A percentile compares a stretch with the other conserved stretches of the same genome.
phyloP scores from a whole-genome alignment of 345 rosid species.

The Eutrema heterophyllum region DNA sequence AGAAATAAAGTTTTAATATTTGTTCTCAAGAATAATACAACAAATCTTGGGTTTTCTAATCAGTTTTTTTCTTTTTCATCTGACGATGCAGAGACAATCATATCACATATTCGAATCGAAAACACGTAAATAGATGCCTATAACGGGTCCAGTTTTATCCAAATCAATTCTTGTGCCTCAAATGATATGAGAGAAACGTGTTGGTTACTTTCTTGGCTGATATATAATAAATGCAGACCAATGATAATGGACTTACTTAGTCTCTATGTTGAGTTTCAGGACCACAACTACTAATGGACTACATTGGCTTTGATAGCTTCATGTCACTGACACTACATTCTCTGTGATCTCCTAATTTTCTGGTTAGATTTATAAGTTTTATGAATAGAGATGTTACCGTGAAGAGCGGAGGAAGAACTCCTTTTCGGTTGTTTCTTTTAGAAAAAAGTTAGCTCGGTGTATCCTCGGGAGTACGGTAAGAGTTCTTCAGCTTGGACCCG shows the following conservation, averaged over 20 bases:
- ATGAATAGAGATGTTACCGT: conserved; percentile 27
- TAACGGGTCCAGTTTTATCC: conserved; percentile 4
- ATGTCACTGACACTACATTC: conserved; percentile 33
- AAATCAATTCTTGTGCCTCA: conserved; percentile 4
- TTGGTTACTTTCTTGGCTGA: conserved; percentile 31
- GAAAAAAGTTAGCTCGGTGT: conserved; percentile 90
- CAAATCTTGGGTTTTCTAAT: conserved; percentile 7
- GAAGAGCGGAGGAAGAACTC: conserved; percentile 1
- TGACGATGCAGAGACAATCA: conserved; percentile 23
- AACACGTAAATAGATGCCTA: not conserved
- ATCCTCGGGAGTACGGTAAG: conserved; percentile 80
- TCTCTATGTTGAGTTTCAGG: conserved; percentile 28
- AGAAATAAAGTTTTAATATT: not conserved
- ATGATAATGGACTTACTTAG: conserved; percentile 12
- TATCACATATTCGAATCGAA: not conserved
- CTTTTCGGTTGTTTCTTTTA: conserved; percentile 28
- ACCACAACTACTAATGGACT: conserved; percentile 34
- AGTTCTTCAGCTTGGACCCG: conserved; percentile 93
- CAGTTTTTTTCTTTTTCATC: not conserved
- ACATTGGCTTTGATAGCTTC: conserved; percentile 12
- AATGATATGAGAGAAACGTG: conserved; percentile 29
- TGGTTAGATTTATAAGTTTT: not conserved
- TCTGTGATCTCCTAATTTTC: conserved; percentile 23
- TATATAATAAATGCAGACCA: conserved; percentile 17
- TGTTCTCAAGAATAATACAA: conserved; percentile 17